Evolutionary conservation across 768 basidiomycete species (phyloP), one percentile per base, ranked within the genome.

Genomic region (Favolaschia claudopus): DNA sequence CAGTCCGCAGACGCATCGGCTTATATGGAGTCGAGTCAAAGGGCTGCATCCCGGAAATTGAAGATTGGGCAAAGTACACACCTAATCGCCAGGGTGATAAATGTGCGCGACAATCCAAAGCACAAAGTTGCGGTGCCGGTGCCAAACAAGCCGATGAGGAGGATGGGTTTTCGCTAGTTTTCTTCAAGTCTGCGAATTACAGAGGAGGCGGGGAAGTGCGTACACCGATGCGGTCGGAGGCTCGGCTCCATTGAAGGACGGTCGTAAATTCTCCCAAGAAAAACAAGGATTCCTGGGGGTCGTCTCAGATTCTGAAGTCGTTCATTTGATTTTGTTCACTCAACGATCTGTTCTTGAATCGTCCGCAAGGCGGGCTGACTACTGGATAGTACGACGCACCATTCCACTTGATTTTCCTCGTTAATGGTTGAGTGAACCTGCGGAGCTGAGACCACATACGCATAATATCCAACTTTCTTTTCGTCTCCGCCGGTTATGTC

Each of bases 1-100:
- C 48, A 87, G 74, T 1, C 89, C 89, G 37, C 83, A 85, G 15
- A 91, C 71, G 61, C 89, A 90, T 15, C 89, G 89, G 63, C 86
- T 87, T 55, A 10, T 55, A 40, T 20, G 32, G 36, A 53, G 28
- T 55, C 24, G 44, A 31, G 24, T 62, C 40, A 55, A 42, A n/a
- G n/a, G n/a, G n/a, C n/a, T n/a, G n/a, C n/a, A n/a, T n/a, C n/a
- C n/a, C n/a, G n/a, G n/a, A n/a, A n/a, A n/a, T n/a, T n/a, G 8
- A 22, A 14, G 38, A 27, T 28, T 33, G 7, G 32, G 17, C 42
- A 22, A 3, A 10, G 44, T 14, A 40, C 67, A 24, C 55, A 81
- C 86, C 86, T 87, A 54, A 84, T 64, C 17, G 88, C 81, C 43
- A 89, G 69, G 19, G 72, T 73, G 69, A 72, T 77, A 60, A 88